Percentiles rank a stretch among this genome's conserved stretches.
Evolutionary conservation across 1,284 basidiomycete species (phyloP).

Genomic region (Irpex sp.): DNA sequence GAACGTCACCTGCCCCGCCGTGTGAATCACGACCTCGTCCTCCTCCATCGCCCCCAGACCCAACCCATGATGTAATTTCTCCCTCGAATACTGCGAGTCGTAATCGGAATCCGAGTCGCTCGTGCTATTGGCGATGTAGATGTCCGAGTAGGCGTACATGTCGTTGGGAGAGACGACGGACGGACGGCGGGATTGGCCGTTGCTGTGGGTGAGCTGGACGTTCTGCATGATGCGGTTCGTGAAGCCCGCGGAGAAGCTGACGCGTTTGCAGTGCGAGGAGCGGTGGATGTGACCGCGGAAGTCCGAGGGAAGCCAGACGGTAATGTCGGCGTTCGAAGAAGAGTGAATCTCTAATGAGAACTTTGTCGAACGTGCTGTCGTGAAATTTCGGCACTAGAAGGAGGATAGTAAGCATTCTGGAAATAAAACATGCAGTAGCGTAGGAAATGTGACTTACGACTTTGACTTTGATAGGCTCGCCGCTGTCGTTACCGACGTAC

Average conservation of each 20-base stretch:
- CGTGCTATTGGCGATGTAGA: slow-evolving; percentile 22
- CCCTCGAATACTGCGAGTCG: slow-evolving; percentile 16
- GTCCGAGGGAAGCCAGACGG: slow-evolving; percentile 73
- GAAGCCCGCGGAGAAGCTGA: slow-evolving; percentile 67
- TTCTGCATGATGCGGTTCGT: slow-evolving; percentile 63
- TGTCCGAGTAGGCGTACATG: slow-evolving; percentile 27
- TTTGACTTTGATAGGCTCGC: slow-evolving; percentile 59
- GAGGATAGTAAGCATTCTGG: neutral
- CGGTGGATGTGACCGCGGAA: slow-evolving; percentile 65
- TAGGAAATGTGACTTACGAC: slow-evolving; percentile 45
- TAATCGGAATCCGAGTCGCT: slow-evolving; percentile 9
- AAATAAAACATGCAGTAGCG: neutral
- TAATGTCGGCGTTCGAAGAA: slow-evolving; percentile 53
- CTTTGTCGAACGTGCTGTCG: slow-evolving; percentile 44
- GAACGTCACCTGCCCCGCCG: slow-evolving; percentile 57
- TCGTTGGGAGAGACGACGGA: slow-evolving; percentile 22
- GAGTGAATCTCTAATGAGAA: slow-evolving; percentile 66
- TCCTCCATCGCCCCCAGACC: slow-evolving; percentile 26
- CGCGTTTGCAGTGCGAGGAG: slow-evolving; percentile 37
- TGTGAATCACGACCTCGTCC: slow-evolving; percentile 61
- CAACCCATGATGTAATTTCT: slow-evolving; percentile 13
- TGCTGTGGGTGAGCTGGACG: slow-evolving; percentile 44
- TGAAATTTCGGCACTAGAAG: slow-evolving; percentile 59
- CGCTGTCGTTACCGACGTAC: slow-evolving; percentile 50
- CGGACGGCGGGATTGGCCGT: slow-evolving; percentile 26